A percentile compares a stretch with the other conserved stretches of the same genome.
Conservation (phyloP, 768 basidiomycete species). For the Leccinum uliginosum region DNA sequence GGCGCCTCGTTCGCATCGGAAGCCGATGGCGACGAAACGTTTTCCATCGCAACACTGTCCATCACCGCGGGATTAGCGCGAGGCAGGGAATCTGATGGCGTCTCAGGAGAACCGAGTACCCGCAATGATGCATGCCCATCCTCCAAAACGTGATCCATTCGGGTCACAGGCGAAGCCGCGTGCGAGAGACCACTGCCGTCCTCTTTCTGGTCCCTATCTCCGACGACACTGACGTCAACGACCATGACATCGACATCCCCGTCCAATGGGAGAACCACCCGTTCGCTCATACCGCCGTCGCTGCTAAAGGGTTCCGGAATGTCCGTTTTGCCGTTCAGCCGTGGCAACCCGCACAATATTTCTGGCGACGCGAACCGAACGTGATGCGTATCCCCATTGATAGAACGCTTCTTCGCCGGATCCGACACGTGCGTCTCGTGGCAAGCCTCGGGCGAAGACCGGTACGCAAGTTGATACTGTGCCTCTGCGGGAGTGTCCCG, state of each 20-base stretch:
- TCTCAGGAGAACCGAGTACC: background rate
- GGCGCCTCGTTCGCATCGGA: conserved; percentile 3
- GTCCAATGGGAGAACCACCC: background rate
- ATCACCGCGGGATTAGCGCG: background rate
- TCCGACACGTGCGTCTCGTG: background rate
- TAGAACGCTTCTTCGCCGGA: conserved; percentile 9
- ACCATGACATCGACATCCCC: conserved; percentile 24
- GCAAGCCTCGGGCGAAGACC: conserved; percentile 13
- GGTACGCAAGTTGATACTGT: conserved; percentile 15
- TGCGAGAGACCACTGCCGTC: background rate
- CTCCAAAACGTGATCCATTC: background rate
- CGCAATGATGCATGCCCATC: background rate
- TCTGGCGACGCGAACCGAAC: conserved; percentile 34
- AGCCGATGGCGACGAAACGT: background rate
- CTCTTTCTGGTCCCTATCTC: background rate
- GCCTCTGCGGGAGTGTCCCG: conserved; percentile 26
- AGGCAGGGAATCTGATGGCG: background rate
- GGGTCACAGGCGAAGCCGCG: background rate
- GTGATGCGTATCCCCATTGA: conserved; percentile 15
- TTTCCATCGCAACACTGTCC: background rate
- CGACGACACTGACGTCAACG: conserved; percentile 12
- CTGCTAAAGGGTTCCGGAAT: background rate
- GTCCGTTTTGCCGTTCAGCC: conserved; percentile 6
- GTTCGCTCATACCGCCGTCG: background rate
- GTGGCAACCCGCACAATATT: conserved; percentile 13